Evolutionary conservation across 805 yeast genomes (phyloP), one percentile per base, ranked within the genome.

Genomic region (Phaffomyces thermotolerans): DNA sequence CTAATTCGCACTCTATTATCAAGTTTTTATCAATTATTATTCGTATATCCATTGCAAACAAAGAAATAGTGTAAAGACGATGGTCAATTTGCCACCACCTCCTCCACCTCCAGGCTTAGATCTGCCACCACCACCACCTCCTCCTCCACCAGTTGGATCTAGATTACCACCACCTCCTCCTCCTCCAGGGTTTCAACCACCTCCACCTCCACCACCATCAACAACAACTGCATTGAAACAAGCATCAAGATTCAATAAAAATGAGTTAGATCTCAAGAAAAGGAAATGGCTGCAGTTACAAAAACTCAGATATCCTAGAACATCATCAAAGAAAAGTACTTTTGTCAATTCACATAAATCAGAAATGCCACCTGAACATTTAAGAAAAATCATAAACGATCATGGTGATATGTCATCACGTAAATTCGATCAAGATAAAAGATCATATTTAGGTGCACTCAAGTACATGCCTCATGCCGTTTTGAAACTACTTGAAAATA

Each of bases 391-490:
- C 46, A 78, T 91, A 58, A 73, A 74, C 40, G 87, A 81, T 48
- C 95, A 88, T 55, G 89, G 89, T 1, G 96, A 91, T 56, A 75
- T 90, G 69, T 78, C 95, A 2, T 78, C 90, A 2, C 76, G 78
- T 50, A 79, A 81, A 49, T 84, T 85, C 39, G 81, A 91, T 18
- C 76, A 84, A 12, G 97, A 91, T 56, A 90, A 89, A 58, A 71
- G 91, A 47, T 79, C 96, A 0, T 89, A 86, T 55, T 65, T 95
- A 23, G 96, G 96, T 2, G 90, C 98, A 1, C 69, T 93, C 45
- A 91, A 89, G 64, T 95, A 84, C 65, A 76, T 95, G 81, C 99
- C 99, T 0, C 98, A 91, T 65, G 96, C 99, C 0, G 76, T 89
- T 4, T 63, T 89, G 52, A 93, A 93, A 62, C 72, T 93, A 34